Evolutionary conservation across 73 alveolate genomes (phyloP).

Genomic region (Symbiodinium pilosum): DNA sequence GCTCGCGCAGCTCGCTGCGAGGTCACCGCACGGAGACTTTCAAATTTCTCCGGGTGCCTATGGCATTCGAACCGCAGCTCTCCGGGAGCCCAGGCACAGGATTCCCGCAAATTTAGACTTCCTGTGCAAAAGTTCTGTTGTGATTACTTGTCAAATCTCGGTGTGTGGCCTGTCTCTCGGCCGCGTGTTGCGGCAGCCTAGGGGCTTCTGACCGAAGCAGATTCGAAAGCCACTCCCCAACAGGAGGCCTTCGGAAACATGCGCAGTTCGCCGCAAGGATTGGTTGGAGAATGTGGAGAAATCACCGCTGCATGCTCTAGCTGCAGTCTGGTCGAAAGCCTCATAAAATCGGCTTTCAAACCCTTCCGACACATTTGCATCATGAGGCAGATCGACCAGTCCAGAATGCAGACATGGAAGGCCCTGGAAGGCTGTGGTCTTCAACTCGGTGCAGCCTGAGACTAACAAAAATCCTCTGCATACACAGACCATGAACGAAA

Average conservation of each 20-base stretch:
- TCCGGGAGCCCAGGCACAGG: neutral
- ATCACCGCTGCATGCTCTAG: constrained; percentile 41
- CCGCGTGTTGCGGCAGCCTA: neutral
- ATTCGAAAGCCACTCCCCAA: neutral
- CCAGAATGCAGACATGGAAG: neutral
- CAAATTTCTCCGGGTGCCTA: constrained; percentile 15
- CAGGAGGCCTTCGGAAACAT: constrained; percentile 9
- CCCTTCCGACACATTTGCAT: too few relatives aligned
- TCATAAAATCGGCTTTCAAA: neutral
- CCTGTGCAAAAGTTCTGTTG: too few relatives aligned
- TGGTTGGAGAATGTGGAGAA: constrained; percentile 66
- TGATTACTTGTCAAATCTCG: too few relatives aligned
- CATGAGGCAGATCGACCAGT: neutral
- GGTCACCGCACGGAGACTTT: constrained; percentile 15
- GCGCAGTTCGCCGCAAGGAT: neutral
- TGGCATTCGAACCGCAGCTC: neutral
- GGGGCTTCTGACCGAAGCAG: neutral
- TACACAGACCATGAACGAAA: too few relatives aligned
- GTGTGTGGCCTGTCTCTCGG: neutral
- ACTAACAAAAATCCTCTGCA: neutral
- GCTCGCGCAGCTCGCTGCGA: neutral
- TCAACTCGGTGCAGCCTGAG: neutral
- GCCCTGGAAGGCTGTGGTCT: neutral
- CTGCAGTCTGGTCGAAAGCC: constrained; percentile 6
- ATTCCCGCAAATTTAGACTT: neutral